Evolutionary conservation across 2,329 filamentous ascomycete species (phyloP), one percentile per base, ranked within the genome.

Genomic region (Fusarium drepaniforme): DNA sequence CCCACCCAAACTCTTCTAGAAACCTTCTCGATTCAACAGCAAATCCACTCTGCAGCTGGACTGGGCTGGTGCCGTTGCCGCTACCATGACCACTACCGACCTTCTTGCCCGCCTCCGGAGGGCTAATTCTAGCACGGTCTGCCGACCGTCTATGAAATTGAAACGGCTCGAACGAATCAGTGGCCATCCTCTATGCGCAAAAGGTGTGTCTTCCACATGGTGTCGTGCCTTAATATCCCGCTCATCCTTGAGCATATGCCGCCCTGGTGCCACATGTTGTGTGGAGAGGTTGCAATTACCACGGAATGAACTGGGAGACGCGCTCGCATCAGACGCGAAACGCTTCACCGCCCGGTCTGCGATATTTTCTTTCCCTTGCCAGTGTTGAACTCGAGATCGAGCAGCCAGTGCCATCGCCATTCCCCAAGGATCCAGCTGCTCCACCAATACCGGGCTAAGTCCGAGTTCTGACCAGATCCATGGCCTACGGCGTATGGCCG

Each of bases 1-100:
- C 64, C 77, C 75, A 73, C 77, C 59, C 68, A 71, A 67, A 68
- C 37, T 61, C 67, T 79, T 79, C 77, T 79, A 77, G 77, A 79
- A 79, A 71, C 70, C 75, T 79, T 79, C 75, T 77, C 67, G 42
- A 73, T 71, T 74, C 66, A 68, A 59, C 58, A 63, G 37, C 69
- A 75, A 53, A 72, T 70, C 64, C 64, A 72, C 61, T 75, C 58
- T 64, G 28, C 58, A 51, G 66, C 58, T 67, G 33, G 33, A 35
- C 33, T 35, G 33, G 33, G 33, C 12, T 35, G 37, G 40, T 70
- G 66, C 65, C 71, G 61, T 40, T 42, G 33, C 23, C 58, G 33
- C 35, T 46, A 67, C 53, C 42, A 53, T 40, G n/a, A 46, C 38
- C 53, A 53, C 44, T 63, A 63, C 59, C 59, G 59, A 38, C 57